Evolutionary conservation across 73 alveolate genomes (phyloP), one percentile per base, ranked within the genome.

Genomic region (Paramecium tetraurelia): DNA sequence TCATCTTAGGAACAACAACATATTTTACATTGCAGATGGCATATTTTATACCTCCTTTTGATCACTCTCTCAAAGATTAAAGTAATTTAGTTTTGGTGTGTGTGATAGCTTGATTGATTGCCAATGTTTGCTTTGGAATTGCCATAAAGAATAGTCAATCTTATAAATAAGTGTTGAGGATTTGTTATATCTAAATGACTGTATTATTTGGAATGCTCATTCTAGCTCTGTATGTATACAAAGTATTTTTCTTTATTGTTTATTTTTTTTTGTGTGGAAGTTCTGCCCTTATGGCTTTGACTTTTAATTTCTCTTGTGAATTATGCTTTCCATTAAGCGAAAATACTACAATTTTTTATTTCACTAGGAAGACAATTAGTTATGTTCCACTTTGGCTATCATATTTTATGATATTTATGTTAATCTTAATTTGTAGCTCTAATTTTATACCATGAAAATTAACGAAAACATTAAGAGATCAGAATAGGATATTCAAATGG

Each of bases 261-360:
- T 80, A 80, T 24, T 80, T 80, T 46, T 80, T 80, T 21, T 21
- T 80, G n/a, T 80, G 90, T 44, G 90, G 90, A 18, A 40, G 76
- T 12, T 80, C 57, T 22, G 90, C 90, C 1, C 43, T 80, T 38
- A 80, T 80, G 90, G 90, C 90, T 41, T 80, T 80, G 29, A 21
- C 90, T 44, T 80, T 80, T 48, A 76, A 80, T 21, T 80, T 80
- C 57, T 33, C 90, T 24, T 80, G 90, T 41, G 90, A 80, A 80
- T 46, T 80, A 21, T 31, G 90, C 7, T 80, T 80, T 44, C 90
- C 90, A 16, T 16, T 80, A 35, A 80, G 72, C 22, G 90, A 80
- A 16, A 80, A 80, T 14, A 43, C 90, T 21, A 80, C 90, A 24
- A 80, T 80, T 16, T 21, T 20, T n/a, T 1, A 24, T 43, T 18